Conservation (phyloP, 169 alveolate genomes). For the Besnoitia besnoiti region DNA sequence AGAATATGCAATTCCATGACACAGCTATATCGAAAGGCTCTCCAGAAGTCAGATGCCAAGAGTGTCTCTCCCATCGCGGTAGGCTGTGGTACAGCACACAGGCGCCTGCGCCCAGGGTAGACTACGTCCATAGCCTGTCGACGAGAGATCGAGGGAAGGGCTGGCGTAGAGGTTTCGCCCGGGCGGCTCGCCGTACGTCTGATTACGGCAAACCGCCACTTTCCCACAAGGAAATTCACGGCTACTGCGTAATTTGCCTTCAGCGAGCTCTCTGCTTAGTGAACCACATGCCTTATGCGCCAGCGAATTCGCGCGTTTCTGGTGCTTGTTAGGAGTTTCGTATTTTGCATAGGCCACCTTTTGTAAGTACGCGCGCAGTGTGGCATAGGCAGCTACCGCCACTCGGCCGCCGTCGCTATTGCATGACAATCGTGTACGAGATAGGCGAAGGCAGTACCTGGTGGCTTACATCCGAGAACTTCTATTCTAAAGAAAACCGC, state of each 20-base stretch:
- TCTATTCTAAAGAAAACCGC: background rate
- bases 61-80: no score
- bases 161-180: background rate
- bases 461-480: background rate
- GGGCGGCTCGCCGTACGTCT: slow-evolving; percentile 15
- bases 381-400: background rate
- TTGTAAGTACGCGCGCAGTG: background rate
- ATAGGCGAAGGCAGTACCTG: background rate
- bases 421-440: background rate
- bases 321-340: background rate
- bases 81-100: no score
- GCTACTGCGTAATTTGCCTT: no score
- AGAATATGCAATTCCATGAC: no score
- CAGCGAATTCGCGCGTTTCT: background rate
- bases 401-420: background rate
- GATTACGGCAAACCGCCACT: background rate
- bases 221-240: background rate
- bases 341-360: background rate
- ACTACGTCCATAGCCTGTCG: no score
- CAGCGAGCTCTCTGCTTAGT: background rate
- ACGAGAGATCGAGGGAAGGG: no score
- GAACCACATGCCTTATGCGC: background rate
- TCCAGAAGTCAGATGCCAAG: no score
- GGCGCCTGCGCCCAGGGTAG: no score
- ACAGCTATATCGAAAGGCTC: no score